Base-by-base conservation (phyloP, 1,284 basidiomycete genomes). In the Ustilago vetiveriae region DNA sequence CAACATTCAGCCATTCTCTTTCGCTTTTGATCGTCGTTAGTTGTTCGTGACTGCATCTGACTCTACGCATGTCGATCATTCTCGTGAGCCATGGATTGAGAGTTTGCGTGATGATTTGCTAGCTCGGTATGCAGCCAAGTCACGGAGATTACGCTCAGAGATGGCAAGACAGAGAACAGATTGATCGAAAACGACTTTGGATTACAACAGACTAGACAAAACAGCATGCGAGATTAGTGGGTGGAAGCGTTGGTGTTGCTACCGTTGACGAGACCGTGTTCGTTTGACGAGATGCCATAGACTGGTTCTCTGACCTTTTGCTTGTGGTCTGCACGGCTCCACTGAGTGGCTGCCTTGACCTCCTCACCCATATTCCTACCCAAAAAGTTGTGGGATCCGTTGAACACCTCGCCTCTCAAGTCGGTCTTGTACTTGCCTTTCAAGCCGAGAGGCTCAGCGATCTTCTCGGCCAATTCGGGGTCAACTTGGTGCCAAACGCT, bases 401-500 rank as follows among this genome's bases (percentile, higher is more conserved):
- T 63, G 41, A 76, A 76, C 22, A 47, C 43, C 10, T 49, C 53
- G n/a, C 49, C 41, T 8, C 17, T 33, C 21, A 76, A 21, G 19
- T 60, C 58, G 29, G 62, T 76, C 52, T 67, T 46, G 65, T 72
- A 76, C 38, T 59, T 57, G 16, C 55, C 58, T 22, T 56, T 58
- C 35, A 71, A 17, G 8, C 65, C 67, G 3, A 72, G 44, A 5
- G 71, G 63, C 30, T 72, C 48, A 14, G 74, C 74, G n/a, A 76
- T 59, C 35, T 49, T 53, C 16, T 66, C 56, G 10, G 67, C 72
- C 21, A 76, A 44, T 30, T 60, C 58, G 3, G 49, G 30, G 35
- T 71, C 71, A 13, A 76, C 74, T 40, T 72, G 71, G 37, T 70
- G 66, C 64, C 63, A 76, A n/a, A 75, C 54, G 29, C 53, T 48